Evolutionary conservation across 257 asterid genomes (phyloP), one percentile per base, ranked within the genome.

Genomic region (Henckelia pumila): DNA sequence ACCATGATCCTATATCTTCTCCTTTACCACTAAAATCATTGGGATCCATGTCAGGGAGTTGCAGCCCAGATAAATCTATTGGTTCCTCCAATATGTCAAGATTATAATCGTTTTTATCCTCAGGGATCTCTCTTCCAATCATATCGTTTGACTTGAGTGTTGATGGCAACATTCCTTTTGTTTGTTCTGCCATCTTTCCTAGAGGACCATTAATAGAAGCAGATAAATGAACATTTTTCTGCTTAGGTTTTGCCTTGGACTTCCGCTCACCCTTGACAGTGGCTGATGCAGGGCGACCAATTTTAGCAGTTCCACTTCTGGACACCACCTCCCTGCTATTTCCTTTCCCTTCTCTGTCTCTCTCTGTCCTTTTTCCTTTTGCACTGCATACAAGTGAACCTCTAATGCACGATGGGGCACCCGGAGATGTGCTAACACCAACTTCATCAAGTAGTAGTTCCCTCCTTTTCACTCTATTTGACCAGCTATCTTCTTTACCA

Each of bases 281-380:
- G 64, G 78, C 71, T 14, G 87, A 76, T 5, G 79, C 62, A 47
- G 86, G 78, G 44, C 95, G 84, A 28, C 95, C 78, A 52, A 66
- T 71, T 83, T 91, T 89, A 53, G 89, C 57, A 32, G 87, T 85
- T 79, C 89, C 93, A 29, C 70, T 83, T 85, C 88, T 85, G 64
- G 91, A 84, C 75, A 81, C 37, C 59, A 67, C 77, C 75, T 83
- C 95, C 76, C 89, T 81, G 71, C 71, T 79, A 74, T 73, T 82
- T 53, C 96, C 96, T 76, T 89, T 89, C 60, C 98, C 96, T 72
- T 86, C 98, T 68, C 88, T 79, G 55, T 82, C 87, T 73, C 95
- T 85, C 77, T 83, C 98, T 61, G 96, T 92, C 83, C 98, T 80
- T 77, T 89, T 92, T 49, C 96, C 98, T 79, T 87, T 92, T 20